phyloP scores from a whole-genome alignment of 2,329 filamentous ascomycete species.

The Apiospora hydei region DNA sequence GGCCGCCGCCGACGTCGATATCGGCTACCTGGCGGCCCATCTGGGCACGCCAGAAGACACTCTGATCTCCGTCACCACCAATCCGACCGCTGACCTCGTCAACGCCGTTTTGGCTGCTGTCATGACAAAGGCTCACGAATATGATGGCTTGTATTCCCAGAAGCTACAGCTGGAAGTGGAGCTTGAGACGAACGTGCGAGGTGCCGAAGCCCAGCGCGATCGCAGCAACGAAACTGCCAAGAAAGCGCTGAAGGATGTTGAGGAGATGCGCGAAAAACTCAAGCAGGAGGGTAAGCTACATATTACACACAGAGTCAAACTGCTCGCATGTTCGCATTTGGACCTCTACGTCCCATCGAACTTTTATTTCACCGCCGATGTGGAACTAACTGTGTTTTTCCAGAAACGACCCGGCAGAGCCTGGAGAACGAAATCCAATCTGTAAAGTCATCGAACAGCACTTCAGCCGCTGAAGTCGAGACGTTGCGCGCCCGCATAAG shows the following conservation, averaged over 20 bases:
- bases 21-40: slow-evolving; percentile 76
- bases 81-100: slow-evolving; percentile 81
- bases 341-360: not conserved
- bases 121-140: slow-evolving; percentile 80
- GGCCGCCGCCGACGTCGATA: slow-evolving; percentile 70
- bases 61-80: slow-evolving; percentile 66
- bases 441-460: slow-evolving; percentile 77
- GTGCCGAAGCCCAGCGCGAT: slow-evolving; percentile 82
- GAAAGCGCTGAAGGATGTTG: slow-evolving; percentile 83
- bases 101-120: slow-evolving; percentile 77
- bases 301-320: not conserved
- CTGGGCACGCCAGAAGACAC: slow-evolving; percentile 72
- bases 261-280: slow-evolving; percentile 81
- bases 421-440: slow-evolving; percentile 84
- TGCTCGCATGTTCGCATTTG: not conserved
- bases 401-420: slow-evolving; percentile 78
- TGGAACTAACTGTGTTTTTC: slow-evolving; percentile 28
- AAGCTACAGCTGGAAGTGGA: slow-evolving; percentile 92
- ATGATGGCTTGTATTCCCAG: slow-evolving; percentile 81
- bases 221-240: slow-evolving; percentile 82
- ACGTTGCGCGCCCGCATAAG: slow-evolving; percentile 82
- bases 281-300: slow-evolving; percentile 75
- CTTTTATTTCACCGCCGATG: not conserved
- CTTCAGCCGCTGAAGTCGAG: slow-evolving; percentile 77
- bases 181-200: slow-evolving; percentile 87